These are phyloP conservation scores for Breynia disticha DNA, from an alignment of 441 rosid species.

Conservation along the genomic window DNA sequence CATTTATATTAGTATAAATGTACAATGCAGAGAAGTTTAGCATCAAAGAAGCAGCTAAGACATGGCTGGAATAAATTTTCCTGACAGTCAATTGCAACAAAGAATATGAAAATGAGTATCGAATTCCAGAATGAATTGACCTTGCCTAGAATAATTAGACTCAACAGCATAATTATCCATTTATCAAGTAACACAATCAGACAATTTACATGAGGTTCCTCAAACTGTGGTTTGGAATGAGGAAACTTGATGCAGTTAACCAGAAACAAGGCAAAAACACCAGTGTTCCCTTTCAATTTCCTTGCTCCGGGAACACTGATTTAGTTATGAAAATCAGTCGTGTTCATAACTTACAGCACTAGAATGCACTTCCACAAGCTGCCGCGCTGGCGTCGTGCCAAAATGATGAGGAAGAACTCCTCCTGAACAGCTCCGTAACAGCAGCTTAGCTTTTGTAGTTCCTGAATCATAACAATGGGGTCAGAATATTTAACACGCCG, in stretches of 20 bases:
- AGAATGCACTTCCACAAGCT: conserved; percentile 12
- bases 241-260: conserved; percentile 4
- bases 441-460: conserved; percentile 11
- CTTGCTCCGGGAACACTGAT: conserved; percentile 1
- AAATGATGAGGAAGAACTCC: not conserved
- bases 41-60: too few species aligned
- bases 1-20: too few species aligned
- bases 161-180: not conserved
- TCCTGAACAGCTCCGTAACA: not conserved
- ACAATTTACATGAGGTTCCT: conserved; percentile 18
- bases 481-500: not conserved
- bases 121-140: too few species aligned
- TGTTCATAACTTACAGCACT: conserved; percentile 19
- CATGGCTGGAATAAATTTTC: too few species aligned
- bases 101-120: too few species aligned
- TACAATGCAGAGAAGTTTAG: too few species aligned
- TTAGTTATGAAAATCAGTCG: conserved; percentile 8
- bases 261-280: conserved; percentile 1
- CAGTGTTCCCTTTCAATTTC: not conserved
- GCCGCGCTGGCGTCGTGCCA: conserved; percentile 3
- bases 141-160: too few species aligned
- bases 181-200: conserved; percentile 12
- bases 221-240: conserved; percentile 4
- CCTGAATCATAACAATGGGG: conserved; percentile 11
- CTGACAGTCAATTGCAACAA: too few species aligned